Percentiles rank a stretch among this genome's conserved stretches.
phyloP scores from a whole-genome alignment of 2,329 filamentous ascomycete genomes.

The Periconia sp. region DNA sequence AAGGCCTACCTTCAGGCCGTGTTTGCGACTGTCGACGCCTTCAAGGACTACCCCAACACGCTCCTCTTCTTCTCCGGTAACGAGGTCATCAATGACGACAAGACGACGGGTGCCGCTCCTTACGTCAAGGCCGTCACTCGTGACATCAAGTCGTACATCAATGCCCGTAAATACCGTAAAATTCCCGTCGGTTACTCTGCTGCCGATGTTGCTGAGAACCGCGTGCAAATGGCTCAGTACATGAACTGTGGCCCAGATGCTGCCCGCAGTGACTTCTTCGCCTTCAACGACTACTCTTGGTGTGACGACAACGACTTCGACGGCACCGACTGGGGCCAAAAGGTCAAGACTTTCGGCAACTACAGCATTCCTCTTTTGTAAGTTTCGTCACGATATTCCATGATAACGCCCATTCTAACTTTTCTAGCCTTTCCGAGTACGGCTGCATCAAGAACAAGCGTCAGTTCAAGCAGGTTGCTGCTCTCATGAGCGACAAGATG shows the following conservation, averaged over 20 bases:
- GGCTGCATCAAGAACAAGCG: conserved; percentile 86
- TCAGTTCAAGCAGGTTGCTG: conserved; percentile 77
- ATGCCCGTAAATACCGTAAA: conserved; percentile 68
- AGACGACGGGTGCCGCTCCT: conserved; percentile 69
- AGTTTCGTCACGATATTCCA: conserved; percentile 20
- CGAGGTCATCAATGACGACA: conserved; percentile 74
- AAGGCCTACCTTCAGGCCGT: conserved; percentile 81
- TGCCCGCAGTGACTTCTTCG: conserved; percentile 85
- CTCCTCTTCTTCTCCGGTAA: conserved; percentile 84
- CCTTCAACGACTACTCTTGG: conserved; percentile 90
- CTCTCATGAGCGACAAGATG: conserved; percentile 86
- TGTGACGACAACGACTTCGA: conserved; percentile 74
- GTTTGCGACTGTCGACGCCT: conserved; percentile 87
- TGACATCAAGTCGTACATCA: conserved; percentile 82
- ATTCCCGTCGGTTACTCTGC: conserved; percentile 84
- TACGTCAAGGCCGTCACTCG: conserved; percentile 76
- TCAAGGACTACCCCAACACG: conserved; percentile 83
- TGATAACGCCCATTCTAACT: conserved; percentile 18
- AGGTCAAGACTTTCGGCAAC: conserved; percentile 84
- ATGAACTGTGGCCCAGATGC: conserved; percentile 92
- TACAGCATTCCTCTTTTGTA: conserved; percentile 87
- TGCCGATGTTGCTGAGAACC: conserved; percentile 85
- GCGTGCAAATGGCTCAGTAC: conserved; percentile 84
- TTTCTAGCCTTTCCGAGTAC: conserved; percentile 78
- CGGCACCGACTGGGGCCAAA: conserved; percentile 80